These are phyloP conservation scores for Trichoderma harzianum DNA, from an alignment of 2,329 filamentous ascomycete genomes.

Conservation along the genomic window DNA sequence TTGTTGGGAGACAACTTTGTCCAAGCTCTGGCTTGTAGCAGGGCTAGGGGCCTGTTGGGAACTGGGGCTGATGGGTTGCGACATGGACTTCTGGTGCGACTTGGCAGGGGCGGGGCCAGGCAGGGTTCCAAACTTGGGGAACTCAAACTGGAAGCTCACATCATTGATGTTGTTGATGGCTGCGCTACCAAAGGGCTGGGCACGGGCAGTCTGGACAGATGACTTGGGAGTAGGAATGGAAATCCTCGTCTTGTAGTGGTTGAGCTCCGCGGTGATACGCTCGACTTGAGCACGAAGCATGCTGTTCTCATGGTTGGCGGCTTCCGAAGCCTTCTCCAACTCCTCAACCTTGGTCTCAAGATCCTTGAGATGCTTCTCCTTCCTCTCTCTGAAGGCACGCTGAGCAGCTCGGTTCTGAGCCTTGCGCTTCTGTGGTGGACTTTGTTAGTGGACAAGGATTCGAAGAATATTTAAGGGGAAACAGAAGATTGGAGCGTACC, in stretches of 20 bases:
- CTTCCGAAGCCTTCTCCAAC: slow-evolving; percentile 77
- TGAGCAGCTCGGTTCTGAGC: slow-evolving; percentile 93
- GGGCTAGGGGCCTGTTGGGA: slow-evolving; percentile 26
- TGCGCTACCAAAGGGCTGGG: slow-evolving; percentile 39
- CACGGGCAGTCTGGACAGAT: slow-evolving; percentile 38
- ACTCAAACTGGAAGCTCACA: slow-evolving; percentile 91
- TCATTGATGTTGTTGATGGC: slow-evolving; percentile 61
- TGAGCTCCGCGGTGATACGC: slow-evolving; percentile 77
- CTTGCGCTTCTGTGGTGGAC: slow-evolving; percentile 72
- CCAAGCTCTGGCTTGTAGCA: slow-evolving; percentile 30
- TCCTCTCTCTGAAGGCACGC: slow-evolving; percentile 88
- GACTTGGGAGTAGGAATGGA: slow-evolving; percentile 50
- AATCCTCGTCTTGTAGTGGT: slow-evolving; percentile 85
- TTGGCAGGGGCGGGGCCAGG: slow-evolving; percentile 41
- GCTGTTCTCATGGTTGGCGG: slow-evolving; percentile 80
- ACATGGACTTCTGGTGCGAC: slow-evolving; percentile 27
- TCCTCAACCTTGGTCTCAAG: slow-evolving; percentile 75
- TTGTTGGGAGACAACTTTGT: slow-evolving; percentile 24
- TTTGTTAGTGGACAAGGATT: slow-evolving; percentile 7
- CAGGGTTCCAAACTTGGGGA: slow-evolving; percentile 85
- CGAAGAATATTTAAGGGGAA: background rate
- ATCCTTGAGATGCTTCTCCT: slow-evolving; percentile 86
- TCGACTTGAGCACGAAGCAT: slow-evolving; percentile 84
- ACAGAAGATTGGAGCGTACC: slow-evolving; percentile 56
- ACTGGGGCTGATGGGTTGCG: slow-evolving; percentile 34